Conservation (phyloP, 352 stramenopile species). For the Phytophthora lateralis region DNA sequence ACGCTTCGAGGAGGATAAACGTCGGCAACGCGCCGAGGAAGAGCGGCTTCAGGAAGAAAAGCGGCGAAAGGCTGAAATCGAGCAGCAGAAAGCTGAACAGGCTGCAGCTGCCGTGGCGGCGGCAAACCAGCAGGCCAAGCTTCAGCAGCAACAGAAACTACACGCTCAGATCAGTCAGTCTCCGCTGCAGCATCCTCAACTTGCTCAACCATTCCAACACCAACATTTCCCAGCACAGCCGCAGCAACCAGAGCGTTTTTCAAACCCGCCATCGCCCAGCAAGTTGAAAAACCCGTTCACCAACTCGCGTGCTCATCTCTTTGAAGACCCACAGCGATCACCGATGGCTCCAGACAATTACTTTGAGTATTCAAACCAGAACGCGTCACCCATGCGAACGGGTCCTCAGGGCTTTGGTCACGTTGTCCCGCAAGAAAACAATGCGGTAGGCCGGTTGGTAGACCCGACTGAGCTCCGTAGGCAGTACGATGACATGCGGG, state of each 20-base stretch:
- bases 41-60: slow-evolving; percentile 55
- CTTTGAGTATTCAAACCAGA: slow-evolving; percentile 21
- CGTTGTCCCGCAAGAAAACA: slow-evolving; percentile 13
- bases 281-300: slow-evolving; percentile 49
- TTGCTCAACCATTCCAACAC: slow-evolving; percentile 12
- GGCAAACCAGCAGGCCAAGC: slow-evolving; percentile 43
- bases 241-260: slow-evolving; percentile 9
- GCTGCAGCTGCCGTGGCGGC: slow-evolving; percentile 35
- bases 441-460: neutral
- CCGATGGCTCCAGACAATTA: slow-evolving; percentile 1
- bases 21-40: slow-evolving; percentile 46
- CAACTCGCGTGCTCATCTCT: slow-evolving; percentile 59
- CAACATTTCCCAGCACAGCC: neutral
- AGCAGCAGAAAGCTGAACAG: slow-evolving; percentile 46
- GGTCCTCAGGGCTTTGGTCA: neutral
- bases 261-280: slow-evolving; percentile 4
- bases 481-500: slow-evolving; percentile 62
- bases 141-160: slow-evolving; percentile 42
- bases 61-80: slow-evolving; percentile 50
- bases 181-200: slow-evolving; percentile 9
- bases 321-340: slow-evolving; percentile 40
- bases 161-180: slow-evolving; percentile 20
- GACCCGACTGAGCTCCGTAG: slow-evolving; percentile 35
- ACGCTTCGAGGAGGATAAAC: slow-evolving; percentile 56
- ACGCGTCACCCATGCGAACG: slow-evolving; percentile 17